Evolutionary conservation across 805 yeast species (phyloP), one percentile per base, ranked within the genome.

Genomic region (Maudiozyma barnettii): DNA sequence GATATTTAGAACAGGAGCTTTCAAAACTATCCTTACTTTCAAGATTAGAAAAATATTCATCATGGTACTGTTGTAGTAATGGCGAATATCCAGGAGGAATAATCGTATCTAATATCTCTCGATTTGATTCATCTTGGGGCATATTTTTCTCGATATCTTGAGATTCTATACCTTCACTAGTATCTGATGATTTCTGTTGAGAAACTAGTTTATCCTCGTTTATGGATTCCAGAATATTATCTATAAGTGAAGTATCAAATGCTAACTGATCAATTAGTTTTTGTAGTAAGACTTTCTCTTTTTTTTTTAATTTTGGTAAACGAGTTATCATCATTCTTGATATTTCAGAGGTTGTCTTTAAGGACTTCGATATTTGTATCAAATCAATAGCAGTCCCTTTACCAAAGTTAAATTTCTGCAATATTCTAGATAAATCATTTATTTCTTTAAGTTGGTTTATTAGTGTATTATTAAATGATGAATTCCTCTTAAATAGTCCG

Each of bases 381-480:
- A 78, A 58, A 36, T 76, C 80, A 9, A 67, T 44, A 0, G 76
- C 71, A 19, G 67, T 68, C 0, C 75, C 73, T 37, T 68, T 64
- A 4, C 73, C 73, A 50, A 76, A 78, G 26, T 79, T 77, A 39
- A 73, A 69, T 39, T 81, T 68, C 52, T 83, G 82, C 1, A 88
- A 60, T 30, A 80, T 72, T 46, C 87, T 67, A 12, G 74, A 72
- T 21, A 86, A 66, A 60, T 84, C 88, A 1, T 77, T 72, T 2
- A 80, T 67, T 3, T 70, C 65, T 14, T 68, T 69, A 39, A 82
- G 60, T 18, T 68, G 61, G 2, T 53, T 51, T 4, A 71, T 55
- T 3, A 78, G 45, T 0, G 55, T 54, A 5, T 62, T 64, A 4
- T 69, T 56, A 33, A 68, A 57, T 1, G 46, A 43, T 1, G 49